Base-by-base conservation (phyloP, 2,329 filamentous ascomycete species). In the Trichocomaceae sp. region DNA sequence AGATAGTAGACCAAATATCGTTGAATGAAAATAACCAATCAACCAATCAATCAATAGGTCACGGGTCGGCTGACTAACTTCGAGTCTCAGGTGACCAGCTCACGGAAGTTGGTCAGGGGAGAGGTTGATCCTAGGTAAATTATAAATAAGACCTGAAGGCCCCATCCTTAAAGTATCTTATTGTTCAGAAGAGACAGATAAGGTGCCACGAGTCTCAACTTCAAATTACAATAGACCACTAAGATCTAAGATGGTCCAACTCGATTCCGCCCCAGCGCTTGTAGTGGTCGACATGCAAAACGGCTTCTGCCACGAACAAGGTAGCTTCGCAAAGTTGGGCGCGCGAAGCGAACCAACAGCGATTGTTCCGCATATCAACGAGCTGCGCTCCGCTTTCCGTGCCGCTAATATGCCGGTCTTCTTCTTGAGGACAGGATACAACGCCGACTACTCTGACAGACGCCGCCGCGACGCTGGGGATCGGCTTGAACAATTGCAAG, bases 221-320 rank as follows among this genome's bases (percentile, higher is more conserved):
- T 45, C 42, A 35, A 35, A 52, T 46, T 52, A 26, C 50, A 37
- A 52, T 31, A 42, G 22, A 42, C 48, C 35, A 20, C 17, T 6
- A 45, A n/a, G n/a, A n/a, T n/a, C 50, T 33, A 52, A 52, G 26
- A 52, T 52, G 50, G 50, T 52, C 26, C 39, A 52, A 46, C 50
- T 52, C 50, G 50, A 52, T 45, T 52, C 39, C 39, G 29, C 50
- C 45, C 50, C 39, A 35, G 50, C 50, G 15, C 39, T 52, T 52
- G 17, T 52, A 17, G 50, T 52, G 41, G 50, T 52, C 29, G 50
- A 52, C 39, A 52, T 52, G 50, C 50, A 52, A 45, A 52, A 52
- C 13, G 50, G 50, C 50, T 52, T 52, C 50, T 52, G 50, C 50
- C 50, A 52, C 50, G 41, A 52, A 52, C 50, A 46, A 52, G 50